Conservation (phyloP, 371 early-diverging fungal species). For the Mucor indicus region DNA sequence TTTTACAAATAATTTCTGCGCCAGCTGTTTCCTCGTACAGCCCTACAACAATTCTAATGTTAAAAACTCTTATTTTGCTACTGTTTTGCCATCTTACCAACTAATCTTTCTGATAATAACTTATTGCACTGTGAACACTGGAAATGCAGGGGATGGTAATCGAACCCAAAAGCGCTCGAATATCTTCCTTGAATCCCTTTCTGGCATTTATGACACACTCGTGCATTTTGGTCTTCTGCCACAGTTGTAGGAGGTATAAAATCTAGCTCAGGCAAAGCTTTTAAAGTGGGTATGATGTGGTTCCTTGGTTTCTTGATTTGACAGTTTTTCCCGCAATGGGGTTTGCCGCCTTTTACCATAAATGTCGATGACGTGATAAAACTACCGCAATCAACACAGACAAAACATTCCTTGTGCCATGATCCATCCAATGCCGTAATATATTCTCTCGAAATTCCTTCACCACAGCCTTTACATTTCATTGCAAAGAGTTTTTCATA, state of each 20-base stretch:
- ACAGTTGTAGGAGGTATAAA: no score
- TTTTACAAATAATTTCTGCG: slow-evolving; percentile 20
- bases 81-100: no score
- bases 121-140: slow-evolving; percentile 49
- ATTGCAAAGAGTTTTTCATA: slow-evolving; percentile 62
- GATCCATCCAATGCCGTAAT: slow-evolving; percentile 57
- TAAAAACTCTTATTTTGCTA: no score
- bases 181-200: slow-evolving; percentile 48
- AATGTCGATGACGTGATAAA: slow-evolving; percentile 49
- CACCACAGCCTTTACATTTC: slow-evolving; percentile 62
- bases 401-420: slow-evolving; percentile 76
- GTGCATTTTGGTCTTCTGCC: neutral
- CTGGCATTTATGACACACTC: slow-evolving; percentile 30
- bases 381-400: slow-evolving; percentile 59
- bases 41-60: neutral
- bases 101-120: slow-evolving; percentile 22
- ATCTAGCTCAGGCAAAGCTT: no score
- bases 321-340: slow-evolving; percentile 65
- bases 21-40: slow-evolving; percentile 11
- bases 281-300: neutral
- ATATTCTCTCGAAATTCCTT: slow-evolving; percentile 56
- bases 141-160: slow-evolving; percentile 58
- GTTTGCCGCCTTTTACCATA: slow-evolving; percentile 50
- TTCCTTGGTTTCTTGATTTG: slow-evolving; percentile 8
- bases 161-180: slow-evolving; percentile 42